Conservation (phyloP, 2,329 filamentous ascomycete species). For the Plectosphaerella cucumerina region DNA sequence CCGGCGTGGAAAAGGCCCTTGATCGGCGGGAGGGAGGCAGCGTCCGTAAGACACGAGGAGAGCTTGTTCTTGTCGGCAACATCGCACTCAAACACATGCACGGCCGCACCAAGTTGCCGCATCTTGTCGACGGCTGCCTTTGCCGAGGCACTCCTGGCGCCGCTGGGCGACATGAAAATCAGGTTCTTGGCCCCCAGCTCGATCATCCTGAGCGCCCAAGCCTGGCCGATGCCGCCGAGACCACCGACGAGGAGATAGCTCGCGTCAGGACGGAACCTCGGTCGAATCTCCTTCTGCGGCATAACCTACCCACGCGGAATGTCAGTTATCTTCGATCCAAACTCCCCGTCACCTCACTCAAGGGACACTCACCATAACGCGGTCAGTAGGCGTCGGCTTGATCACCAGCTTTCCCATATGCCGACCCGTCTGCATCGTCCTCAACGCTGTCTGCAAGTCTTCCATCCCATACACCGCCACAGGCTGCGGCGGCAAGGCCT, state of each 20-base stretch:
- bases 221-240: conserved; percentile 20
- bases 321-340: too few species aligned
- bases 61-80: not conserved
- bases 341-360: not conserved
- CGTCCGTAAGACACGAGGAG: not conserved
- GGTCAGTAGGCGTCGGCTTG: not conserved
- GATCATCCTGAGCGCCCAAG: conserved; percentile 18
- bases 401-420: conserved; percentile 34
- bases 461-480: conserved; percentile 19
- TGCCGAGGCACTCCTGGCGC: conserved; percentile 11
- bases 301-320: conserved; percentile 1
- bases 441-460: conserved; percentile 27
- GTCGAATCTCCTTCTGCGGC: not conserved
- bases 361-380: not conserved
- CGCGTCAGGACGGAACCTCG: conserved; percentile 8
- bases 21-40: conserved; percentile 6
- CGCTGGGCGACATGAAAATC: conserved; percentile 23
- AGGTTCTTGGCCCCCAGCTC: conserved; percentile 20
- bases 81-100: conserved; percentile 7
- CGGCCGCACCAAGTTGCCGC: conserved; percentile 8
- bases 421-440: conserved; percentile 27
- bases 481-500: conserved; percentile 13
- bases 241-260: conserved; percentile 12
- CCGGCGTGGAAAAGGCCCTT: conserved; percentile 11
- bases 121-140: conserved; percentile 12